Evolutionary conservation across 805 yeast genomes (phyloP).

Genomic region (Candida bentonensis): DNA sequence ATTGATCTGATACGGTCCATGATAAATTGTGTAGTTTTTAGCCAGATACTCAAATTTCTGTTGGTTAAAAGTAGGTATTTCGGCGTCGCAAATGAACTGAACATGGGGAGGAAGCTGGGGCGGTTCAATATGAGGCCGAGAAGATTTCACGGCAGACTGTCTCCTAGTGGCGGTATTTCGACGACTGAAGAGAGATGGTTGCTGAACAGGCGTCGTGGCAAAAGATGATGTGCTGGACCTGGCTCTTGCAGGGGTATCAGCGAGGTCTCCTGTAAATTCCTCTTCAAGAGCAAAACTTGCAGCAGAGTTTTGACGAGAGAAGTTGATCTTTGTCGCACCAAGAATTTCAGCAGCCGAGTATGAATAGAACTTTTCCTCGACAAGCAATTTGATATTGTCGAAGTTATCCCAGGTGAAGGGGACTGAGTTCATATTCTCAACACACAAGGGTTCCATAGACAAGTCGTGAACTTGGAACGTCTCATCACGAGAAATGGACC

Average conservation of each 20-base stretch:
- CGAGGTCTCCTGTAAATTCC: neutral
- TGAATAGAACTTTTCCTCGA: conserved; percentile 6
- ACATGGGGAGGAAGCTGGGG: neutral
- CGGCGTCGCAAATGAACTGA: conserved; percentile 8
- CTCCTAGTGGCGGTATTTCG: neutral
- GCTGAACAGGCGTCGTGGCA: neutral
- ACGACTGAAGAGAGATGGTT: neutral
- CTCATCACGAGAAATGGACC: conserved; percentile 40
- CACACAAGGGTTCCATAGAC: conserved; percentile 25
- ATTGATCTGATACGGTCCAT: neutral
- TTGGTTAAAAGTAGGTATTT: conserved; percentile 10
- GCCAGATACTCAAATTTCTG: conserved; percentile 11
- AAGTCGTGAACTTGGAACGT: conserved; percentile 35
- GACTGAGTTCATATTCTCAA: conserved; percentile 38
- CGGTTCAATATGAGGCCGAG: neutral
- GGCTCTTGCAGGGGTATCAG: neutral
- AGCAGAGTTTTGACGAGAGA: neutral
- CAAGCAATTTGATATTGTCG: conserved; percentile 36
- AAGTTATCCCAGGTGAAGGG: conserved; percentile 47
- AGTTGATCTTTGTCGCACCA: conserved; percentile 2
- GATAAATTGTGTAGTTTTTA: conserved; percentile 7
- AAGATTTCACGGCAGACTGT: neutral
- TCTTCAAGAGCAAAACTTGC: conserved; percentile 1
- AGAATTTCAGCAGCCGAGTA: neutral
- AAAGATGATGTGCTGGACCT: neutral